Evolutionary conservation across 139 green algal species (phyloP).

Genomic region (Auxenochlorella pyrenoidosa): DNA sequence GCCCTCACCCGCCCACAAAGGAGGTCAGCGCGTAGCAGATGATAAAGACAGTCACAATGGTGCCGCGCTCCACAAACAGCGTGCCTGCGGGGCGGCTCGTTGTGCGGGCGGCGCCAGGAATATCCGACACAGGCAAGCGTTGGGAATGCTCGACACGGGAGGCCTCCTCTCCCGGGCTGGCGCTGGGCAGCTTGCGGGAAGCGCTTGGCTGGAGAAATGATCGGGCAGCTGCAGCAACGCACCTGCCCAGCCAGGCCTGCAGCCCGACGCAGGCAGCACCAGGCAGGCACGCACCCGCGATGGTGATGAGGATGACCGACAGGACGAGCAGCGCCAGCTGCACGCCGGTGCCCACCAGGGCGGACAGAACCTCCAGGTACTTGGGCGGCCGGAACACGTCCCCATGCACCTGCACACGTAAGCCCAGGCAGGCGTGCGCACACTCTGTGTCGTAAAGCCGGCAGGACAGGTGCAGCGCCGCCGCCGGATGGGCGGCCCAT

Average conservation of each 20-base stretch:
- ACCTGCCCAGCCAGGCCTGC: background rate
- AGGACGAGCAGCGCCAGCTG: slow-evolving; percentile 91
- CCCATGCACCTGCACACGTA: slow-evolving; percentile 81
- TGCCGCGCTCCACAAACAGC: slow-evolving; percentile 81
- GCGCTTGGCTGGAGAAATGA: too few relatives aligned
- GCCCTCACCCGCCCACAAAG: slow-evolving; percentile 74
- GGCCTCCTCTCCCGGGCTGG: too few relatives aligned
- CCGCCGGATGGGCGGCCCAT: too few relatives aligned
- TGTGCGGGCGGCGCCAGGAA: too few relatives aligned
- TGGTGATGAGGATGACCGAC: slow-evolving; percentile 91
- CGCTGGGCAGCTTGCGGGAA: too few relatives aligned
- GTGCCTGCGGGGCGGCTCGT: slow-evolving; percentile 21
- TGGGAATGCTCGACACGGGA: too few relatives aligned
- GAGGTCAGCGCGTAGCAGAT: slow-evolving; percentile 93
- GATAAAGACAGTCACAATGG: slow-evolving; percentile 96
- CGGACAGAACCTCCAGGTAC: slow-evolving; percentile 81
- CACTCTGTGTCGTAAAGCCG: too few relatives aligned
- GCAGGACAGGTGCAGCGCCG: too few relatives aligned
- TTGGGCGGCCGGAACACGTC: slow-evolving; percentile 94
- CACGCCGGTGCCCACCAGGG: slow-evolving; percentile 77
- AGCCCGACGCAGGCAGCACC: background rate
- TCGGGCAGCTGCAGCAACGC: background rate
- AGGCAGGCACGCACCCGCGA: slow-evolving; percentile 64
- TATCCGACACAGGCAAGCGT: too few relatives aligned
- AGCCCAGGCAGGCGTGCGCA: background rate